Percentiles rank a stretch among this genome's conserved stretches.
Conservation (phyloP, 345 rosid genomes). For the Stellera chamaejasme region DNA sequence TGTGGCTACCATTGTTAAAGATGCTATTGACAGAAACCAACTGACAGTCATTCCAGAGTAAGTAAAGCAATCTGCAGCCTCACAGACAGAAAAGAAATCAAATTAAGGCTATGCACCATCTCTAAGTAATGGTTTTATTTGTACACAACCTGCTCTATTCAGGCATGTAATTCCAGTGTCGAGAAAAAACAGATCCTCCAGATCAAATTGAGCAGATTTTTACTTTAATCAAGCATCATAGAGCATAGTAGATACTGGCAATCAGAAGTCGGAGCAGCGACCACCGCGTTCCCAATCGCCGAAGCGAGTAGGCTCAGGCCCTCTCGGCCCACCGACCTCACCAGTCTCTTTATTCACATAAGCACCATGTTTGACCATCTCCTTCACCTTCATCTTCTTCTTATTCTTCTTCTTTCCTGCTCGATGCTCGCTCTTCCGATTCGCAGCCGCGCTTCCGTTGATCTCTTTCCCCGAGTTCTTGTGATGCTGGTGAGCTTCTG, state of each 20-base stretch:
- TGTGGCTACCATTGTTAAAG: conserved; percentile 1
- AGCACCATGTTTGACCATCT: conserved; percentile 17
- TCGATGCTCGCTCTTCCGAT: conserved; percentile 14
- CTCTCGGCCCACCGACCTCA: conserved; percentile 79
- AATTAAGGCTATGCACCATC: too few species aligned
- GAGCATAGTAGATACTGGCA: too few species aligned
- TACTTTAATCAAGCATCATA: too few species aligned
- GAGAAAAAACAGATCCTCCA: too few species aligned
- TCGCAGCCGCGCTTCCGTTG: conserved; percentile 16
- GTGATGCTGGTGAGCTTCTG: too few species aligned
- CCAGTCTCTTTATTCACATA: conserved; percentile 59
- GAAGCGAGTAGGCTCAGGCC: conserved; percentile 90
- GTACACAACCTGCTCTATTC: too few species aligned
- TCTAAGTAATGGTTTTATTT: too few species aligned
- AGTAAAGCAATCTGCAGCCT: too few species aligned
- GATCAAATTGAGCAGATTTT: too few species aligned
- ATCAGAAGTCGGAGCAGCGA: conserved; percentile 83
- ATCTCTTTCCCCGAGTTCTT: conserved; percentile 3
- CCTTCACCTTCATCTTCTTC: conserved; percentile 25
- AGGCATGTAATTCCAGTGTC: too few species aligned
- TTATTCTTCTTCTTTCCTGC: conserved; percentile 11
- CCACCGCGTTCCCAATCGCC: conserved; percentile 95
- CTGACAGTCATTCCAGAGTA: conserved; percentile 5
- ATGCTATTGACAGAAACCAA: conserved; percentile 9
- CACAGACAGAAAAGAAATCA: too few species aligned